A percentile compares a stretch with the other conserved stretches of the same genome.
Evolutionary conservation across 1,284 basidiomycete species (phyloP).

Genomic region (Ceratobasidium sp.): DNA sequence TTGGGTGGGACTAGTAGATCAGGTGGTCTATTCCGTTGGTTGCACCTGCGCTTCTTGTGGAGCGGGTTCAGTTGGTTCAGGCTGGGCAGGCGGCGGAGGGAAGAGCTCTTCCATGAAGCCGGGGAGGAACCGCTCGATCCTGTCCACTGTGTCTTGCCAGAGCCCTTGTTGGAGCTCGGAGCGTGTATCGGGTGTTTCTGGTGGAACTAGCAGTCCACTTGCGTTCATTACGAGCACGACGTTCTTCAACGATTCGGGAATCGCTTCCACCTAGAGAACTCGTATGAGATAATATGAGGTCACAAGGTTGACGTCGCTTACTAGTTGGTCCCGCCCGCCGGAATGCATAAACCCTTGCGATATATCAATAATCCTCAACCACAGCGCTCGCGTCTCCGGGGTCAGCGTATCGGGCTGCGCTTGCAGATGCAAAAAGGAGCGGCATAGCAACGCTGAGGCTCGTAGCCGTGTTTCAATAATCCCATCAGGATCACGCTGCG

Average conservation of each 20-base stretch:
- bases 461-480: constrained; percentile 92
- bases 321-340: constrained; percentile 87
- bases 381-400: constrained; percentile 79
- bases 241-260: constrained; percentile 97
- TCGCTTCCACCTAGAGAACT: constrained; percentile 67
- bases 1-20: constrained; percentile 16
- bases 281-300: constrained; percentile 1
- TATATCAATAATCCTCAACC: constrained; percentile 93
- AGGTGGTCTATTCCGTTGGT: constrained; percentile 7
- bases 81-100: constrained; percentile 57
- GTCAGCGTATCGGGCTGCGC: constrained; percentile 64
- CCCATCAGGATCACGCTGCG: constrained; percentile 83
- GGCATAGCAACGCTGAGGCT: constrained; percentile 90
- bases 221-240: constrained; percentile 97
- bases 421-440: constrained; percentile 93
- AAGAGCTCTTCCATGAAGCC: constrained; percentile 85
- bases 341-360: constrained; percentile 91
- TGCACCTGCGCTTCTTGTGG: constrained; percentile 6
- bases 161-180: constrained; percentile 77
- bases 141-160: constrained; percentile 86
- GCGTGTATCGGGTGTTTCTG: constrained; percentile 55
- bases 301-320: constrained; percentile 61
- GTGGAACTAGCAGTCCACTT: constrained; percentile 83
- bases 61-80: constrained; percentile 21
- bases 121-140: constrained; percentile 90